Evolutionary conservation across 306 rosid genomes (phyloP), one percentile per base, ranked within the genome.

Genomic region (Elaeagnus macrophylla): DNA sequence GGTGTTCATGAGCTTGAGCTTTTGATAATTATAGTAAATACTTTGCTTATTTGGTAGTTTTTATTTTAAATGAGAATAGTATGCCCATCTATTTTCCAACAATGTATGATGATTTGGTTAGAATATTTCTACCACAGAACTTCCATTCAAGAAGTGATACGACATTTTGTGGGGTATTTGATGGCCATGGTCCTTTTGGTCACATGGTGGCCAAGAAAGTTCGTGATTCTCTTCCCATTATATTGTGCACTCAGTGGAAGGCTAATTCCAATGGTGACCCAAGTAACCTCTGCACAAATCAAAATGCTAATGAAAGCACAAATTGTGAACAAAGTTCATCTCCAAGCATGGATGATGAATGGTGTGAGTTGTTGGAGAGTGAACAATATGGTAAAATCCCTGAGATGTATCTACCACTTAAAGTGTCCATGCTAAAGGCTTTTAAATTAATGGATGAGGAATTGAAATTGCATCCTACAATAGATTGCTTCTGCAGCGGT

Each of bases 401-500:
- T 0, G 68, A 70, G 59, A 64, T 74, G 55, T 74, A 57, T 67
- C 46, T 40, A 3, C 72, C 75, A n/a, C 80, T 74, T 10, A 74
- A 71, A 61, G 53, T 12, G 50, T 60, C 83, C 15, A 13, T 78
- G 54, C 66, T 78, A n/a, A 67, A 56, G 64, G 71, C 83, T 51
- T 78, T 78, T 67, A 67, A 61, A 59, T 61, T 74, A 39, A 78
- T 78, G 80, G 83, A 78, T 65, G 74, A 71, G 65, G 83, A 78
- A 62, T 65, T 78, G 40, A 56, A 65, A 54, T 45, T 70, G 37
- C 75, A 78, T 52, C 77, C 75, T 1, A 64, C 67, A n/a, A 67
- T 78, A 7, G 77, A 78, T 60, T 78, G 80, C 66, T 74, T 74
- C 67, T 78, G 83, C 73, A 78, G 83, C 48, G 83, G 83, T 37